These are phyloP conservation scores for Mytilinidion resinicola DNA, from an alignment of 495 filamentous ascomycete species.

Conservation along the genomic window DNA sequence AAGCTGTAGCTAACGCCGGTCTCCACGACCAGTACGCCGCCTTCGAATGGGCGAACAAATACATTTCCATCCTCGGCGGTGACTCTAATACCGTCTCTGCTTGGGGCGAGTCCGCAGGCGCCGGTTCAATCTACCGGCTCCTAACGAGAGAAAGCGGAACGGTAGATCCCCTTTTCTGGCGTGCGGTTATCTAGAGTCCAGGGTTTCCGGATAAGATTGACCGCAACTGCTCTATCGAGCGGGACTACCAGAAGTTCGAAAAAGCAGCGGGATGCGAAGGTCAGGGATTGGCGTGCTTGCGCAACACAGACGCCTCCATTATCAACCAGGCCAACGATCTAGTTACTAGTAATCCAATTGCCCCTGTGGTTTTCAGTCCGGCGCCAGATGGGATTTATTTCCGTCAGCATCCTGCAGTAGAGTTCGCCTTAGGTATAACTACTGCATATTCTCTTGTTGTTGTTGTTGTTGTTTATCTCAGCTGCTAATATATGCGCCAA, in stretches of 20 bases:
- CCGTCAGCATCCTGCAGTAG: background rate
- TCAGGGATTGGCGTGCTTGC: background rate
- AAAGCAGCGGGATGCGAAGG: background rate
- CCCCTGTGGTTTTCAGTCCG: background rate
- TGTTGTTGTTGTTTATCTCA: background rate
- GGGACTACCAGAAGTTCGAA: background rate
- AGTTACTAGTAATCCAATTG: background rate
- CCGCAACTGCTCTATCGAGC: background rate
- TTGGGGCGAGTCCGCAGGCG: slow-evolving; percentile 63
- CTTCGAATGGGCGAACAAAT: slow-evolving; percentile 61
- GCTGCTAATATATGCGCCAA: background rate
- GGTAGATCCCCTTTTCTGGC: background rate
- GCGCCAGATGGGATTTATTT: background rate
- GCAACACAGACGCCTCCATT: background rate
- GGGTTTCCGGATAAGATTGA: background rate
- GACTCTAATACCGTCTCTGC: slow-evolving; percentile 55
- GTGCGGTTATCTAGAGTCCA: background rate
- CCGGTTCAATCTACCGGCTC: slow-evolving; percentile 57
- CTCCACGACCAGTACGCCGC: slow-evolving; percentile 62
- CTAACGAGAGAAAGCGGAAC: background rate
- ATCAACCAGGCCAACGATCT: background rate
- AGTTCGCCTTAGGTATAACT: background rate
- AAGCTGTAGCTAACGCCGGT: slow-evolving; percentile 55
- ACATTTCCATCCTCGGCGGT: slow-evolving; percentile 65
- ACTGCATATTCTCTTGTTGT: too few relatives aligned